Evolutionary conservation across 208 protist genomes (phyloP), one percentile per base, ranked within the genome.

Genomic region (Porcisia deanei): DNA sequence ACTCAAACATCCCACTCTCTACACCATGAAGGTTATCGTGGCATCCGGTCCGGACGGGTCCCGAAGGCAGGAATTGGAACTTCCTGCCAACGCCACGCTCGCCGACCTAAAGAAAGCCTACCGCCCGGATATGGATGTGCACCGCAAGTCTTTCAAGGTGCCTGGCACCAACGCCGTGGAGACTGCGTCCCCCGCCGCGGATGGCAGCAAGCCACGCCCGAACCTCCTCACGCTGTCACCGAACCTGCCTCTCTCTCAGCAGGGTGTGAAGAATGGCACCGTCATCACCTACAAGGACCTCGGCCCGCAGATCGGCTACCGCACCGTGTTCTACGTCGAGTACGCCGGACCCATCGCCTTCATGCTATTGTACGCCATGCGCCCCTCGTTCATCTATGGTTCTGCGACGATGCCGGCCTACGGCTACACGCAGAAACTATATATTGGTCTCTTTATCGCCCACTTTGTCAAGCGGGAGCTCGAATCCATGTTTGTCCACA

Each of bases 401-500:
- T 74, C 77, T 25, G 70, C 54, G 65, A 68, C 65, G 43, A 72
- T 85, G 74, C 80, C 75, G 37, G 60, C 76, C 14, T 92, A 88
- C 74, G 66, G 83, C 63, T 88, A 86, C 79, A 85, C 91, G 66
- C 91, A 97, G 80, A 91, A 88, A 75, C 77, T 98, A 20, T 95
- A 88, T 73, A 82, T 96, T 60, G 69, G 76, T 41, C 89, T 98
- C 66, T 98, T 97, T 80, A 60, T 80, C 57, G 80, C 94, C 34
- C 98, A 99, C 86, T 99, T 98, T 82, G 12, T 91, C 5, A 99
- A 99, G 84, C 92, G 98, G 47, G 88, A 98, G 71, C 83, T 99
- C 52, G 98, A 99, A 83, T 97, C 96, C 8, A 58, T 98, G 49
- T 99, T 98, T 72, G 93, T 99, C 49, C 98, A 99, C 91, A 96